Percentiles rank a stretch among this genome's conserved stretches.
Evolutionary conservation across 192 early-diverging fungal species (phyloP).

Genomic region (Umbelopsis sp.): DNA sequence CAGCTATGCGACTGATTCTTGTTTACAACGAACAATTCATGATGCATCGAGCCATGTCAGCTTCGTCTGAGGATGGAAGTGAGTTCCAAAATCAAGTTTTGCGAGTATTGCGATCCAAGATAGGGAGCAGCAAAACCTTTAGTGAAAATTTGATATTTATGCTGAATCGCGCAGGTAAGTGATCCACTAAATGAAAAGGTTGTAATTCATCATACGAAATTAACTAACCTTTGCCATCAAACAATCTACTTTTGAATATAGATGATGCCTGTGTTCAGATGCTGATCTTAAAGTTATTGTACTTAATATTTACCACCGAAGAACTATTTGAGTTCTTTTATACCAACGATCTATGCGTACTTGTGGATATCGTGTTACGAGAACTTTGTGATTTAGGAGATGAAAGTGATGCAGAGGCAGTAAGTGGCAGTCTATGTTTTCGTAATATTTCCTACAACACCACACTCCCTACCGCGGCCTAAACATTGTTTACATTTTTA

Average conservation of each 20-base stretch:
- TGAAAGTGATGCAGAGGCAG: slow-evolving; percentile 26
- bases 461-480: not conserved
- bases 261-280: slow-evolving; percentile 55
- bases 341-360: slow-evolving; percentile 88
- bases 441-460: not conserved
- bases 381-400: slow-evolving; percentile 72
- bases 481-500: not conserved
- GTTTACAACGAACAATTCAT: slow-evolving; percentile 74
- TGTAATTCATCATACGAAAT: not conserved
- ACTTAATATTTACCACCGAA: slow-evolving; percentile 66
- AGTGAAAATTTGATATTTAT: slow-evolving; percentile 90
- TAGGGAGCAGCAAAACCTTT: slow-evolving; percentile 75
- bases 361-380: slow-evolving; percentile 85
- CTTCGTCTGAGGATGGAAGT: slow-evolving; percentile 33
- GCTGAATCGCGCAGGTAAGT: slow-evolving; percentile 83
- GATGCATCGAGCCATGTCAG: slow-evolving; percentile 32
- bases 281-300: slow-evolving; percentile 71
- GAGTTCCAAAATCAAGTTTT: slow-evolving; percentile 56
- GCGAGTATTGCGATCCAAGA: slow-evolving; percentile 45
- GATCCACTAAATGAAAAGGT: not conserved
- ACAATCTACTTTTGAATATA: not conserved
- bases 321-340: slow-evolving; percentile 76
- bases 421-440: slow-evolving; percentile 10
- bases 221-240: not conserved
- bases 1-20: slow-evolving; percentile 54